Percentiles rank a stretch among this genome's conserved stretches.
These are phyloP conservation scores for Astrephomene gubernaculifera DNA, from an alignment of 139 green algal genomes.

Conservation along the genomic window DNA sequence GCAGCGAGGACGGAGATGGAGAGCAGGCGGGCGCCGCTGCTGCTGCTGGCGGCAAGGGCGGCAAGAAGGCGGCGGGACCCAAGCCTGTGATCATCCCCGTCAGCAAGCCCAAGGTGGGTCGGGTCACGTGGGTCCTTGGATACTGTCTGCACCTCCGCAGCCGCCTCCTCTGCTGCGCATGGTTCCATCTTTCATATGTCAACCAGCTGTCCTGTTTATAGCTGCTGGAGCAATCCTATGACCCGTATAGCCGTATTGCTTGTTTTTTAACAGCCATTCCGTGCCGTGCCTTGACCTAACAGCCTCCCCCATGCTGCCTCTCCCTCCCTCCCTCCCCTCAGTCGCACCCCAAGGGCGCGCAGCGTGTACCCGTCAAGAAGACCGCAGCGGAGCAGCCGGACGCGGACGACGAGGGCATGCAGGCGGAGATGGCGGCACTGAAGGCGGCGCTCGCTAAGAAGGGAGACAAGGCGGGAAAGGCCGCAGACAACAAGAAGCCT, in stretches of 20 bases:
- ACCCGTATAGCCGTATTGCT: too few species aligned
- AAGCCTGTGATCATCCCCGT: slow-evolving; percentile 25
- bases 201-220: too few species aligned
- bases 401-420: slow-evolving; percentile 2
- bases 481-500: neutral
- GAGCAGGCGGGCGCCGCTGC: neutral
- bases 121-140: too few species aligned
- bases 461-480: slow-evolving; percentile 1
- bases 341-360: slow-evolving; percentile 41
- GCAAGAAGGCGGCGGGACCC: neutral
- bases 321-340: neutral
- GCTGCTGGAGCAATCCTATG: too few species aligned
- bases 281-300: neutral
- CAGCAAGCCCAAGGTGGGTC: slow-evolving; percentile 42
- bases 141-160: too few species aligned
- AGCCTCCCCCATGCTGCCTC: neutral
- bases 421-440: slow-evolving; percentile 10
- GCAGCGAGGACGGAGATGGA: too few species aligned
- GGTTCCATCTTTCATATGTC: too few species aligned
- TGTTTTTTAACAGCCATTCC: too few species aligned
- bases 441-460: slow-evolving; percentile 18
- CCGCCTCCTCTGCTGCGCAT: too few species aligned
- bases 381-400: neutral
- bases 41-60: neutral
- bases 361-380: slow-evolving; percentile 29